Percentiles rank a stretch among this genome's conserved stretches.
phyloP scores from a whole-genome alignment of 805 yeast genomes.

The Saturnispora gosingensis region DNA sequence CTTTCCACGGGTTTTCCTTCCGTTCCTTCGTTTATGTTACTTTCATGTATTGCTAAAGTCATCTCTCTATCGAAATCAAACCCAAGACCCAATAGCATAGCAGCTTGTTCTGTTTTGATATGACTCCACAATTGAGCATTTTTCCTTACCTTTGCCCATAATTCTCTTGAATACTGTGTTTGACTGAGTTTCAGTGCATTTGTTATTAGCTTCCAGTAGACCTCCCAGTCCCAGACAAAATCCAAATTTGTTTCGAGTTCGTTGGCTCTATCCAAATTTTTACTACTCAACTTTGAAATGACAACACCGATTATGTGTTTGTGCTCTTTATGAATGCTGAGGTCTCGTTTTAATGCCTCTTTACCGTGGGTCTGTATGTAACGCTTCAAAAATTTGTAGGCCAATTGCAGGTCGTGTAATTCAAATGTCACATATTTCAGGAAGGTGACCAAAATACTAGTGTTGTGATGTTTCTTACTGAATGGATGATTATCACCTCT shows the following conservation, averaged over 20 bases:
- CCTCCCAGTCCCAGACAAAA: constrained; percentile 4
- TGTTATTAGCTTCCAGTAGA: not conserved
- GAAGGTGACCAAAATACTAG: constrained; percentile 15
- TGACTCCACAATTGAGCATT: not conserved
- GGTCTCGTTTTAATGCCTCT: not conserved
- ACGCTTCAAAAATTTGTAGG: constrained; percentile 2
- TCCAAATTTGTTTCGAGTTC: not conserved
- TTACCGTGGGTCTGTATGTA: not conserved
- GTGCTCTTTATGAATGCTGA: not conserved
- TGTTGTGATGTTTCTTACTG: constrained; percentile 11
- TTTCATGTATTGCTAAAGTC: not conserved
- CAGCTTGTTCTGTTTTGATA: not conserved
- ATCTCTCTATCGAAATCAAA: constrained; percentile 1
- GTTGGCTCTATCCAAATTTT: not conserved
- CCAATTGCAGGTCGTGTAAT: constrained; percentile 10
- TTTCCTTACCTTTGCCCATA: constrained; percentile 1
- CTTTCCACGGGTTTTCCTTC: not conserved
- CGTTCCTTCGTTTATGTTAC: not conserved
- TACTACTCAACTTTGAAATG: not conserved
- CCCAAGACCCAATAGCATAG: constrained; percentile 1
- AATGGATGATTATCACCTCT: constrained; percentile 14
- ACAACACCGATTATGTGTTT: not conserved
- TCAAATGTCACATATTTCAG: constrained; percentile 1
- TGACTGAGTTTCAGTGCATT: not conserved
- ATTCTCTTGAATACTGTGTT: not conserved